Conservation (phyloP, 2,329 filamentous ascomycete genomes). For the Fusarium decemcellulare region DNA sequence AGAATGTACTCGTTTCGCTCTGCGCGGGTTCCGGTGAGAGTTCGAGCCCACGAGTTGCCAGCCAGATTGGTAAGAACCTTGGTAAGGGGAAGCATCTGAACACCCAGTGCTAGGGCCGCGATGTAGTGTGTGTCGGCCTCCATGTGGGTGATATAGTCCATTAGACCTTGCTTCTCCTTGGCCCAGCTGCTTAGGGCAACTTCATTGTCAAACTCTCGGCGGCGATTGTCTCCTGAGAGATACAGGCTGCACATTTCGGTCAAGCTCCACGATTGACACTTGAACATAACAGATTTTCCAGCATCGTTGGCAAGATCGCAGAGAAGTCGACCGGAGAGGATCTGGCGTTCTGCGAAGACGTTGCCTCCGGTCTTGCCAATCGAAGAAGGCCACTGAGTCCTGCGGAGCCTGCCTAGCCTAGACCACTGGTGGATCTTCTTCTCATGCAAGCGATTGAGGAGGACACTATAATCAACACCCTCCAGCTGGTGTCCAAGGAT, state of each 20-base stretch:
- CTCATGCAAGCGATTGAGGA: conserved; percentile 88
- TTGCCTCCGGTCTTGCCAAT: conserved; percentile 89
- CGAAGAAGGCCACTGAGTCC: conserved; percentile 87
- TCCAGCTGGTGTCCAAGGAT: conserved; percentile 96
- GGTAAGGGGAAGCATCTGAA: conserved; percentile 93
- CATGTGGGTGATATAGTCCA: conserved; percentile 95
- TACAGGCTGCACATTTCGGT: conserved; percentile 98
- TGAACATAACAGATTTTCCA: conserved; percentile 96
- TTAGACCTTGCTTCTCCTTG: conserved; percentile 82
- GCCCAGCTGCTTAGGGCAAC: conserved; percentile 88
- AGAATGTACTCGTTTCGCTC: conserved; percentile 99
- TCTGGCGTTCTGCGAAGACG: conserved; percentile 92
- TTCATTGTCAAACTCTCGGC: conserved; percentile 91
- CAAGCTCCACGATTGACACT: conserved; percentile 98
- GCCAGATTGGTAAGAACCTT: conserved; percentile 97
- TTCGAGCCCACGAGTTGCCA: conserved; percentile 98
- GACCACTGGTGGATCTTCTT: conserved; percentile 97
- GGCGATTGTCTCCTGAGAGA: conserved; percentile 78
- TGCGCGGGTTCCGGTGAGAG: conserved; percentile 93
- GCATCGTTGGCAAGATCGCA: conserved; percentile 97
- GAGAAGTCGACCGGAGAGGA: conserved; percentile 89
- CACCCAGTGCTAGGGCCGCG: conserved; percentile 87
- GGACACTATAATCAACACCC: conserved; percentile 93
- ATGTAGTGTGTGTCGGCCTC: conserved; percentile 98
- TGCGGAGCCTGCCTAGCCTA: conserved; percentile 87